Conservation (phyloP, 2,329 filamentous ascomycete species). For the Penicillium corylophilum region DNA sequence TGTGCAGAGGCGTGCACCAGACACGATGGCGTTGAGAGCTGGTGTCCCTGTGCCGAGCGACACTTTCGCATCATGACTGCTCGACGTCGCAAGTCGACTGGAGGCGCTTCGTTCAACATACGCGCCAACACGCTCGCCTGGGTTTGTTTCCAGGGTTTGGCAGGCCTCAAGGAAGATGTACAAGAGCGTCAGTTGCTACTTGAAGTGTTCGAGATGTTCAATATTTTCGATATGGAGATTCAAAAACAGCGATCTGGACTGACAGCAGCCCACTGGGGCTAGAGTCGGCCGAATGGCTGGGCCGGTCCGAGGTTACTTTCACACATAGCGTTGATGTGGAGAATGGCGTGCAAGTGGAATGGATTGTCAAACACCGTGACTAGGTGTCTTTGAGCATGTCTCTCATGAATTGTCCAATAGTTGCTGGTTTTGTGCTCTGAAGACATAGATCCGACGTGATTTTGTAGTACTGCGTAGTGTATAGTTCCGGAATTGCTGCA, state of each 20-base stretch:
- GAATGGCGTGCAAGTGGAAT: neutral
- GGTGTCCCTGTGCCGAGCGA: conserved; percentile 39
- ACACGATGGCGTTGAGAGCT: conserved; percentile 20
- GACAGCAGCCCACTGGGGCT: conserved; percentile 4
- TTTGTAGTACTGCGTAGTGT: too few relatives aligned
- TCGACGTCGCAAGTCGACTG: conserved; percentile 16
- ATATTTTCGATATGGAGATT: conserved; percentile 31
- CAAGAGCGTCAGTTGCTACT: conserved; percentile 18
- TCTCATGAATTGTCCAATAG: too few relatives aligned
- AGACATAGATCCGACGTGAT: too few relatives aligned
- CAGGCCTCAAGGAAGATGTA: conserved; percentile 22
- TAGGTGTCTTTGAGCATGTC: too few relatives aligned
- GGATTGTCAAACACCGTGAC: neutral
- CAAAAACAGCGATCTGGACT: conserved; percentile 24
- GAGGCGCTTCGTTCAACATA: conserved; percentile 17
- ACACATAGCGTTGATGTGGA: neutral
- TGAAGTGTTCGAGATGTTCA: conserved; percentile 27
- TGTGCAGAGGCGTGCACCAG: conserved; percentile 37
- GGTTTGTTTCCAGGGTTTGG: conserved; percentile 33
- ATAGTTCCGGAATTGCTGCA: neutral
- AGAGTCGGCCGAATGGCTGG: neutral
- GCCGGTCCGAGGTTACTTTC: neutral
- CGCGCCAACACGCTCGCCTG: conserved; percentile 31
- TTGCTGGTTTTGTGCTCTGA: too few relatives aligned
- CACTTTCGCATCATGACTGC: conserved; percentile 33